These are phyloP conservation scores for Naematelia aurantialba DNA, from an alignment of 768 basidiomycete species.

Conservation along the genomic window DNA sequence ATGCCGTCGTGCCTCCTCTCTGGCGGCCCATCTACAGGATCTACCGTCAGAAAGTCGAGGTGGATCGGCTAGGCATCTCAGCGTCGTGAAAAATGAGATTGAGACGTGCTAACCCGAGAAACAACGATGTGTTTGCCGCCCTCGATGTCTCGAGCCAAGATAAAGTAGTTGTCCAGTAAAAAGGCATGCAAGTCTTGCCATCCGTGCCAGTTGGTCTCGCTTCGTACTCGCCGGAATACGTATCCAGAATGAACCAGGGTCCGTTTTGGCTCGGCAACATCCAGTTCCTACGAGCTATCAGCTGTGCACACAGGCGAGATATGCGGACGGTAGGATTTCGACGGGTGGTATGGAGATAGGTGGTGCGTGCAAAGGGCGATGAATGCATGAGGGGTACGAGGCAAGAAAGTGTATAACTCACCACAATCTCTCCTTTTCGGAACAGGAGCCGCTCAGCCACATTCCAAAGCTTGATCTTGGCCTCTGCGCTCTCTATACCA, in stretches of 20 bases:
- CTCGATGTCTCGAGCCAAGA: constrained; percentile 42
- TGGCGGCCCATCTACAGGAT: constrained; percentile 32
- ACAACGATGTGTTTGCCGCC: constrained; percentile 42
- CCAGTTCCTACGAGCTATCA: constrained; percentile 64
- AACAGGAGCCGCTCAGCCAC: constrained; percentile 71
- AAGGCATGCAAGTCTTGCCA: constrained; percentile 54
- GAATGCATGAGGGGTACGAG: no score
- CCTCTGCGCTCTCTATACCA: constrained; percentile 84
- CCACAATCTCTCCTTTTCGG: constrained; percentile 76
- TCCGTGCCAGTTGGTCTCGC: constrained; percentile 64
- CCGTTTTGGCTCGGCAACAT: constrained; percentile 68
- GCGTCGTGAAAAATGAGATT: neutral
- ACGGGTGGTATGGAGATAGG: no score
- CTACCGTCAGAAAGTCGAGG: constrained; percentile 35
- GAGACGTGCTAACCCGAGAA: constrained; percentile 26
- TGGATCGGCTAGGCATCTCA: constrained; percentile 32
- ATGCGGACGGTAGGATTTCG: no score
- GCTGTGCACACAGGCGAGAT: neutral
- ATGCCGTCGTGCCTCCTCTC: constrained; percentile 40
- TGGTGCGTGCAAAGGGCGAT: no score
- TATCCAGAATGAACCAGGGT: constrained; percentile 66
- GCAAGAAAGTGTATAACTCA: constrained; percentile 52
- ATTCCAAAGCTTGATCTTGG: constrained; percentile 81
- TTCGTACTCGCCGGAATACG: constrained; percentile 60
- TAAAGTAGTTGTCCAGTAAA: constrained; percentile 43